phyloP scores from a whole-genome alignment of 2,329 filamentous ascomycete genomes.

The Pezicula radicicola region DNA sequence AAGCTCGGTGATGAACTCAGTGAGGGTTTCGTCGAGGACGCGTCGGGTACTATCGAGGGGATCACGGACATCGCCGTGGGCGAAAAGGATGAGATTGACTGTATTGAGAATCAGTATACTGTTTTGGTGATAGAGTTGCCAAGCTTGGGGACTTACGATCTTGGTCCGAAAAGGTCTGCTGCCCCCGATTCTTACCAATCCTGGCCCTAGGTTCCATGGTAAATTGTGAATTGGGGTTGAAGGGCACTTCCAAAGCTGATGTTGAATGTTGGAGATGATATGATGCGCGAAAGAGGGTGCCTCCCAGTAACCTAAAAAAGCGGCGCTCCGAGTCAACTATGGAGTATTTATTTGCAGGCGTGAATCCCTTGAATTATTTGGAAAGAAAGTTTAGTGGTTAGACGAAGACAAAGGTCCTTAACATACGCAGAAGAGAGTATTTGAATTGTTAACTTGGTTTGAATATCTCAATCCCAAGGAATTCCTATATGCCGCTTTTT shows the following conservation, averaged over 20 bases:
- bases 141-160: conserved; percentile 55
- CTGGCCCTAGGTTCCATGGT: conserved; percentile 75
- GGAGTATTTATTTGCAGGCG: too few species aligned
- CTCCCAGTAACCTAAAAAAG: too few species aligned
- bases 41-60: conserved; percentile 82
- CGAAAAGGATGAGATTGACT: conserved; percentile 75
- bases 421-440: too few species aligned
- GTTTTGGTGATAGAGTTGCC: neutral
- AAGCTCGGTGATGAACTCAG: conserved; percentile 93
- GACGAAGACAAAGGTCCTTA: too few species aligned
- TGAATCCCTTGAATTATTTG: too few species aligned
- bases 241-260: neutral
- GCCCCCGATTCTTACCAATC: conserved; percentile 75
- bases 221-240: conserved; percentile 6
- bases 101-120: conserved; percentile 15
- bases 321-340: too few species aligned
- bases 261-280: neutral
- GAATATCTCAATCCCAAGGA: too few species aligned
- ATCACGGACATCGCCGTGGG: conserved; percentile 73
- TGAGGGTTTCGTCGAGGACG: conserved; percentile 90
- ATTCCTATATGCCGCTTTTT: too few species aligned
- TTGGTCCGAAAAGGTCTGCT: conserved; percentile 73
- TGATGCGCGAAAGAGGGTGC: neutral
- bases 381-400: too few species aligned
- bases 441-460: too few species aligned